phyloP scores from a whole-genome alignment of 2,329 filamentous ascomycete species.

The Aspergillus fischeri region DNA sequence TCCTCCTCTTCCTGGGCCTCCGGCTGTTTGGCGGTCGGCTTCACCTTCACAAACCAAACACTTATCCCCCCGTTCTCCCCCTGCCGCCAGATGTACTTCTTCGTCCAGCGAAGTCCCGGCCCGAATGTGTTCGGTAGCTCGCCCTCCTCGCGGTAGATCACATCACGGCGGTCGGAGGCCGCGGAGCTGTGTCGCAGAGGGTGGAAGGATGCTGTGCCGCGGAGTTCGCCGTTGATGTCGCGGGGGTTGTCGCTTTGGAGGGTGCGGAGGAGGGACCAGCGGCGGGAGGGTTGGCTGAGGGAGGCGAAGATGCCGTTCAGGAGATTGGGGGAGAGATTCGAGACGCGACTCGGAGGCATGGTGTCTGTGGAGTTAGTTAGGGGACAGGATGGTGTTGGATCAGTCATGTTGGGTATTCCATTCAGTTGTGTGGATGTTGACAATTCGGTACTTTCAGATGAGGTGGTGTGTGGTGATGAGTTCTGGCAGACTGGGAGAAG shows the following conservation, averaged over 20 bases:
- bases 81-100: conserved; percentile 45
- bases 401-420: neutral
- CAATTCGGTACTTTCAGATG: neutral
- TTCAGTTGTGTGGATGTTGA: neutral
- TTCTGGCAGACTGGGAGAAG: neutral
- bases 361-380: neutral
- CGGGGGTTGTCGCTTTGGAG: conserved; percentile 39
- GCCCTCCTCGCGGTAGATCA: conserved; percentile 43
- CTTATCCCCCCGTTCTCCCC: conserved; percentile 30
- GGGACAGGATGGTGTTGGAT: neutral
- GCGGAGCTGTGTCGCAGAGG: conserved; percentile 7
- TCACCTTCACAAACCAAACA: conserved; percentile 44
- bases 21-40: neutral
- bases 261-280: conserved; percentile 36
- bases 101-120: conserved; percentile 32
- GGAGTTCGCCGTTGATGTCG: conserved; percentile 41
- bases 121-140: conserved; percentile 31
- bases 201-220: conserved; percentile 38
- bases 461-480: neutral
- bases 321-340: conserved; percentile 13
- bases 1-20: conserved; percentile 19
- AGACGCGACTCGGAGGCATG: neutral
- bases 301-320: conserved; percentile 26
- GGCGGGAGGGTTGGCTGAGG: conserved; percentile 21
- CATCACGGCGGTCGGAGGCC: conserved; percentile 16